A percentile compares a stretch with the other conserved stretches of the same genome.
These are phyloP conservation scores for Wickerhamomyces queroliae DNA, from an alignment of 805 yeast genomes.

Conservation along the genomic window DNA sequence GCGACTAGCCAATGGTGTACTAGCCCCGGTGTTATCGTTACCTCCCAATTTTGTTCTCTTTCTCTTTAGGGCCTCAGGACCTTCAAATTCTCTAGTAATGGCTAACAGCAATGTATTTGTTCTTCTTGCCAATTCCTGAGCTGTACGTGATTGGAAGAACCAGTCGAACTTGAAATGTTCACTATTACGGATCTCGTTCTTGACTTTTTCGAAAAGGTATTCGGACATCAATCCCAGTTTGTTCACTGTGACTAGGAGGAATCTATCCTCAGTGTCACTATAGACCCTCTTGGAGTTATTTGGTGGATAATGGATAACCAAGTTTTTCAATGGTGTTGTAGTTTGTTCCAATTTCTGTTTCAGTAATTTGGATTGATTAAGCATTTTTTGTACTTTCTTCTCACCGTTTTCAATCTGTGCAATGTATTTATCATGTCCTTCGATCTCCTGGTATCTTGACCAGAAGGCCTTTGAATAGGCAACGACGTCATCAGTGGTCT, in stretches of 20 bases:
- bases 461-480: conserved; percentile 58
- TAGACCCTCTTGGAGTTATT: conserved; percentile 74
- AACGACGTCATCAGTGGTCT: conserved; percentile 53
- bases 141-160: conserved; percentile 64
- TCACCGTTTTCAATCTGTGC: conserved; percentile 72
- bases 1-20: conserved; percentile 22
- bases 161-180: conserved; percentile 67
- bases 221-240: conserved; percentile 60
- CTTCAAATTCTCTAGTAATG: conserved; percentile 64
- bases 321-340: conserved; percentile 55
- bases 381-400: conserved; percentile 51
- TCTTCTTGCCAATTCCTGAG: conserved; percentile 68
- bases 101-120: conserved; percentile 62
- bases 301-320: conserved; percentile 72
- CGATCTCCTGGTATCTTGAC: conserved; percentile 52
- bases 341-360: conserved; percentile 46
- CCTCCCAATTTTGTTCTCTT: conserved; percentile 25
- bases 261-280: conserved; percentile 66
- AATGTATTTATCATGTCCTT: conserved; percentile 66
- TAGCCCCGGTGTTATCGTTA: conserved; percentile 4
- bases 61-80: conserved; percentile 48
- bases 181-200: conserved; percentile 54
- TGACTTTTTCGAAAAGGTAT: conserved; percentile 55
- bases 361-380: conserved; percentile 50
- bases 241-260: conserved; percentile 52